Conservation (phyloP, 2,329 filamentous ascomycete species). For the Ophiostoma montium region DNA sequence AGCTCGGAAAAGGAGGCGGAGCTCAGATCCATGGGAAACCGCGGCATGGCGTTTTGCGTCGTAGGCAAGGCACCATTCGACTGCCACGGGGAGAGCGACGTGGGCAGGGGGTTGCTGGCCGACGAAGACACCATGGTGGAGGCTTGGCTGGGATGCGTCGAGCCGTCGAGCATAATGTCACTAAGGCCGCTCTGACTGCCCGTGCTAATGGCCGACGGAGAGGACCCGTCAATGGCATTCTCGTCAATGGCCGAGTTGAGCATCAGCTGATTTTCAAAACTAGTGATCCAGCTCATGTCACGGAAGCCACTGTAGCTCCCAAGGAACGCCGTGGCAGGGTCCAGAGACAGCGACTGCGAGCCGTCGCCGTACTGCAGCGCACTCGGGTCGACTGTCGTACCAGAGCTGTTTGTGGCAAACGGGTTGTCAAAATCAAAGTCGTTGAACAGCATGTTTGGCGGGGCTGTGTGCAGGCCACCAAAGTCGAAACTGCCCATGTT, state of each 20-base stretch:
- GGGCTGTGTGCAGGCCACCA: conserved; percentile 65
- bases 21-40: conserved; percentile 63
- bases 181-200: conserved; percentile 84
- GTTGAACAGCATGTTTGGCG: conserved; percentile 47
- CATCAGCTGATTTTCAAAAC: conserved; percentile 64
- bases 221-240: conserved; percentile 79
- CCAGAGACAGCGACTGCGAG: conserved; percentile 50
- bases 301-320: conserved; percentile 16
- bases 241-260: conserved; percentile 50
- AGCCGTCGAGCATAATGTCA: conserved; percentile 80
- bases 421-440: conserved; percentile 59
- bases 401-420: conserved; percentile 55
- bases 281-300: conserved; percentile 54
- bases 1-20: conserved; percentile 33
- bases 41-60: conserved; percentile 49
- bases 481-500: conserved; percentile 51
- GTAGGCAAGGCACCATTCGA: conserved; percentile 43
- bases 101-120: conserved; percentile 1
- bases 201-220: conserved; percentile 89
- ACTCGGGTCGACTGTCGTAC: conserved; percentile 54
- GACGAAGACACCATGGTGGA: conserved; percentile 34
- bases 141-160: conserved; percentile 39
- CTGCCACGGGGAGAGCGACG: conserved; percentile 46
- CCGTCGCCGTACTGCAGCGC: conserved; percentile 70
- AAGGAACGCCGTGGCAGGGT: conserved; percentile 31